Conservation (phyloP, 768 basidiomycete species). For the Albatrellus ellisii region DNA sequence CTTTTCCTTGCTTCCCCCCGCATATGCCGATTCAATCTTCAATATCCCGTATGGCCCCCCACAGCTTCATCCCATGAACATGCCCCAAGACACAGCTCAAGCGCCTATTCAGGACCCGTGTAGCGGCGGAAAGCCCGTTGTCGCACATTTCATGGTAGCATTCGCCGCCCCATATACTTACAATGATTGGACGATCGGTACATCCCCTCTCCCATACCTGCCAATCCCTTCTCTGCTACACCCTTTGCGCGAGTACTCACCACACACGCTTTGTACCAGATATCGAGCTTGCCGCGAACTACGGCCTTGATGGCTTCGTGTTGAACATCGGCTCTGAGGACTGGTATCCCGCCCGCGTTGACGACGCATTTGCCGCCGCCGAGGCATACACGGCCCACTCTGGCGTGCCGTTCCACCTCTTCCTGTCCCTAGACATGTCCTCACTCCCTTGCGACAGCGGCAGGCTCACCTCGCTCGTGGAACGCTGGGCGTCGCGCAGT, state of each 20-base stretch:
- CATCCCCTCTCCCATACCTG: background rate
- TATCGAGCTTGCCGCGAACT: constrained; percentile 27
- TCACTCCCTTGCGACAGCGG: constrained; percentile 48
- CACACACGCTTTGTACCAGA: constrained; percentile 14
- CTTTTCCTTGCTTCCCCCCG: too few relatives aligned
- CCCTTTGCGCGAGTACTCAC: constrained; percentile 34
- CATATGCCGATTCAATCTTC: too few relatives aligned
- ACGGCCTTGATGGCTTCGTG: constrained; percentile 58
- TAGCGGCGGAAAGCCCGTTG: constrained; percentile 14
- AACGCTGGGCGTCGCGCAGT: constrained; percentile 37
- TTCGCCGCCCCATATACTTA: constrained; percentile 50
- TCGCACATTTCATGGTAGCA: constrained; percentile 32
- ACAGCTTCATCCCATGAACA: too few relatives aligned
- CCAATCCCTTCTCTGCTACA: too few relatives aligned
- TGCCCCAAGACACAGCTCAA: too few relatives aligned
- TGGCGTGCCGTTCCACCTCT: constrained; percentile 31
- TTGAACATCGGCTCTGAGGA: constrained; percentile 54
- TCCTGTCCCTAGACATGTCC: constrained; percentile 20
- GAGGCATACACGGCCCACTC: background rate
- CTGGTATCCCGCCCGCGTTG: constrained; percentile 51
- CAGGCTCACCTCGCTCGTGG: constrained; percentile 39
- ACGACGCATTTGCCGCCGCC: constrained; percentile 40
- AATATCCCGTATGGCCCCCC: too few relatives aligned
- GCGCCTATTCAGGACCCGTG: too few relatives aligned
- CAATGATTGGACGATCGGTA: constrained; percentile 28